Conservation (phyloP, 352 stramenopile species). For the Globisporangium megalacanthum region DNA sequence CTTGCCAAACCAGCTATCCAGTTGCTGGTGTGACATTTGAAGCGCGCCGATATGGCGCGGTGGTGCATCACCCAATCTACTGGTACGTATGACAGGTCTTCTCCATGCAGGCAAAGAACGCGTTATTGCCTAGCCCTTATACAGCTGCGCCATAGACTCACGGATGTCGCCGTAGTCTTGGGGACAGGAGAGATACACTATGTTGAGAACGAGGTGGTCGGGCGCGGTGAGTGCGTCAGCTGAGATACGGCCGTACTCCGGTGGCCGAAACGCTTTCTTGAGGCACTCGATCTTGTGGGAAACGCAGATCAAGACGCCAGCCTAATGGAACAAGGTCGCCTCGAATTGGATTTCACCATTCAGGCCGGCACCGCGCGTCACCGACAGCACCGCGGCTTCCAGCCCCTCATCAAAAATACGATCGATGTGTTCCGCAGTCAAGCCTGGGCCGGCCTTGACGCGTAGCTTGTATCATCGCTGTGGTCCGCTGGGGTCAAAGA, state of each 20-base stretch:
- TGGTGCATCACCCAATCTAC: not conserved
- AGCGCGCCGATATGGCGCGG: not conserved
- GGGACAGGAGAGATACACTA: constrained; percentile 5
- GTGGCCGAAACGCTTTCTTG: constrained; percentile 2
- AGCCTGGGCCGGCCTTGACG: no score
- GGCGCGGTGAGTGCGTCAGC: not conserved
- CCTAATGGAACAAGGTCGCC: no score
- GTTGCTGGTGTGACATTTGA: not conserved
- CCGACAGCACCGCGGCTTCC: no score
- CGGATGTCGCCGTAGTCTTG: constrained; percentile 8
- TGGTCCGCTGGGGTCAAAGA: no score
- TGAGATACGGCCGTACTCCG: constrained; percentile 16
- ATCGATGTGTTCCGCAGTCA: no score
- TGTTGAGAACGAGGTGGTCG: constrained; percentile 5
- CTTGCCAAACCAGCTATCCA: not conserved
- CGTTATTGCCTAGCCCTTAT: not conserved
- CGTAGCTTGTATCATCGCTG: no score
- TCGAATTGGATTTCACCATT: no score
- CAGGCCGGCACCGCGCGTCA: no score
- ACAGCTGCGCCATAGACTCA: not conserved
- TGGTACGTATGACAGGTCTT: not conserved
- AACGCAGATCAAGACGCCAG: constrained; percentile 17
- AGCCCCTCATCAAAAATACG: no score
- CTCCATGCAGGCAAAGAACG: not conserved
- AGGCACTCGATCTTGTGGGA: constrained; percentile 27